A percentile compares a stretch with the other conserved stretches of the same genome.
phyloP scores from a whole-genome alignment of 768 basidiomycete species.

The Coprinopsis strossmayeri region DNA sequence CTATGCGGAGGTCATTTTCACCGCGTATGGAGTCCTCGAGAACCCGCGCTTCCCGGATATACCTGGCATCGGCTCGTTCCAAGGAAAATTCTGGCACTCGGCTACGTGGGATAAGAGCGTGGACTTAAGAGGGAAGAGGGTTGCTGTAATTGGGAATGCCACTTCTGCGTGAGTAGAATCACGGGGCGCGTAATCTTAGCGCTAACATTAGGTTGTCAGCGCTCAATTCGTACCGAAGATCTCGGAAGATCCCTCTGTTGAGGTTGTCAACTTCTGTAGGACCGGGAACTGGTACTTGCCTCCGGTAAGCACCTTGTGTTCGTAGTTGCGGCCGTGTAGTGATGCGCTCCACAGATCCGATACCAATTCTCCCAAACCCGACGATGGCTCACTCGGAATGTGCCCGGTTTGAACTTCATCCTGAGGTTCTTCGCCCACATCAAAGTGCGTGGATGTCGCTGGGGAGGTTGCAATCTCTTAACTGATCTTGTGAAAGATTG shows the following conservation, averaged over 20 bases:
- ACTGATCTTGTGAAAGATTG: too few relatives aligned
- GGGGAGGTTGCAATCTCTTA: too few relatives aligned
- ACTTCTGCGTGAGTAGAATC: conserved; percentile 44
- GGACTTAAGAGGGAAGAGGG: conserved; percentile 36
- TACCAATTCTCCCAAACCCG: neutral
- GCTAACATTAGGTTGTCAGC: too few relatives aligned
- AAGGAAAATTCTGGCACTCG: conserved; percentile 48
- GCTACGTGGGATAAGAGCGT: conserved; percentile 39
- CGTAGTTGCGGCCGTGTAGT: too few relatives aligned
- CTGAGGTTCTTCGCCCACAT: neutral
- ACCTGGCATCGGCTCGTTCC: conserved; percentile 31
- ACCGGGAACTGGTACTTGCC: conserved; percentile 44
- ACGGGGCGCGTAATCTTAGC: too few relatives aligned
- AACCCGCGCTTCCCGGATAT: conserved; percentile 32
- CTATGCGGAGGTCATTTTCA: conserved; percentile 42
- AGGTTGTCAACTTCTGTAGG: conserved; percentile 44
- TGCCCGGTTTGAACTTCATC: neutral
- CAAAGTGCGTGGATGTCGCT: too few relatives aligned
- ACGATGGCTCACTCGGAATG: neutral
- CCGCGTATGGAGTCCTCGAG: conserved; percentile 43
- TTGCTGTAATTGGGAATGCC: conserved; percentile 57
- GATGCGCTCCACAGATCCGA: neutral
- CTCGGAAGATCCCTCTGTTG: conserved; percentile 29
- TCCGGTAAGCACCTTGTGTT: conserved; percentile 28
- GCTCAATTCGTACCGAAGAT: conserved; percentile 45